phyloP scores from a whole-genome alignment of 179 eudicot species.

The Monotropa hypopitys region DNA sequence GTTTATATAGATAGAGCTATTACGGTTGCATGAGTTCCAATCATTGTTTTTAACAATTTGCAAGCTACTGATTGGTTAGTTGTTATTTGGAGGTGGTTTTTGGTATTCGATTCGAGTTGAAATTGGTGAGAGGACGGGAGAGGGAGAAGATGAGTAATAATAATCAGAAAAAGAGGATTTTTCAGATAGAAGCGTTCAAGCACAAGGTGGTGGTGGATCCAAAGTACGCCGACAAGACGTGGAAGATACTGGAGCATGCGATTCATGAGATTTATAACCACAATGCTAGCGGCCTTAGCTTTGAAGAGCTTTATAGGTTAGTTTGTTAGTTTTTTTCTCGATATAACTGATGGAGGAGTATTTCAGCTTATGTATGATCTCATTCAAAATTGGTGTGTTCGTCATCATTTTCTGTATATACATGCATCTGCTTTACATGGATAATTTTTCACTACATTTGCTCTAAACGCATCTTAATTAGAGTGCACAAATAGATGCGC shows the following conservation, averaged over 20 bases:
- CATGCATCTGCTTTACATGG: not conserved
- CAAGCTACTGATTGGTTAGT: not conserved
- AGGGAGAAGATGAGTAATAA: slow-evolving; percentile 17
- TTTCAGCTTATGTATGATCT: not conserved
- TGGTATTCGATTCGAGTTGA: not conserved
- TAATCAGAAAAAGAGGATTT: slow-evolving; percentile 33
- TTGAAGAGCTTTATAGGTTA: slow-evolving; percentile 43
- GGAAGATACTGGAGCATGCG: slow-evolving; percentile 49
- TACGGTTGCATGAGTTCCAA: not conserved
- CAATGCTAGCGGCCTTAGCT: slow-evolving; percentile 45
- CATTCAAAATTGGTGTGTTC: not conserved
- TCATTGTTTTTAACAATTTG: not conserved
- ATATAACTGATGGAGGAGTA: not conserved
- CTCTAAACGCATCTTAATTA: not conserved
- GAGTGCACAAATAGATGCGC: not conserved
- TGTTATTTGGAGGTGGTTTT: not conserved
- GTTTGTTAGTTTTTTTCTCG: not conserved
- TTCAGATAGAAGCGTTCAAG: slow-evolving; percentile 43
- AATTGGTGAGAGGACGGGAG: not conserved
- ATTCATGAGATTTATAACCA: slow-evolving; percentile 49
- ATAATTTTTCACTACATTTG: not conserved
- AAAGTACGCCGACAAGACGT: slow-evolving; percentile 41
- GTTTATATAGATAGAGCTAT: not conserved
- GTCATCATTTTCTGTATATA: not conserved
- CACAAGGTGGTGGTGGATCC: slow-evolving; percentile 41